Base-by-base conservation (phyloP, 176 grass and related monocot genomes). In the Lolium perenne region DNA sequence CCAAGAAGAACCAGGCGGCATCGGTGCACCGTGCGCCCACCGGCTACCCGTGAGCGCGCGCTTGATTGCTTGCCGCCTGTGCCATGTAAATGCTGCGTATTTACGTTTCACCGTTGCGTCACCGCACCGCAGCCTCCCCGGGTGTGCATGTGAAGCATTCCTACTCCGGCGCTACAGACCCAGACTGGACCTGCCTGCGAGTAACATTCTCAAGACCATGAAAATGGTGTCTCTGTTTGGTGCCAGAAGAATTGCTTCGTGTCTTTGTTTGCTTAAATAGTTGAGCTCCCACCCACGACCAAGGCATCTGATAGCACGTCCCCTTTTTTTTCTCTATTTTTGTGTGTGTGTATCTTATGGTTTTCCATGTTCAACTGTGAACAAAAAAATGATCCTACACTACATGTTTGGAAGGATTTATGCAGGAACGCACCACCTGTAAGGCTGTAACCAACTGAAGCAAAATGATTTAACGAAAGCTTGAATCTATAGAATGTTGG, bases 41-140 rank as follows among this genome's bases (percentile, higher is more conserved):
- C 57, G 87, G 77, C 14, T 18, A 50, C 70, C 69, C 82, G 88
- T 89, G 87, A 85, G 48, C 76, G 22, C 13, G 14, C 18, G 18
- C 56, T 35, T 35, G 32, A 35, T 35, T 35, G 57, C 0, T 22
- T 38, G 82, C 67, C 47, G 87, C 29, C 49, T 71, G 51, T 67
- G 38, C 22, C 12, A 5, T 38, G 64, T 67, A 67, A 67, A 74
- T 78, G 35, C 49, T 69, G 69, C 15, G 0, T 53, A 85, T 41
- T 89, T 85, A 89, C 88, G 49, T 4, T 81, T 81, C 88, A 89
- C 83, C 82, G 77, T 81, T 32, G 62, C 26, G 49, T 7, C 65
- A 65, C 50, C 81, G 68, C 63, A 50, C 18, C 62, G 49, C 49
- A 5, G 25, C 0, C n/a, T 35, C 49, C 48, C 49, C 48, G 50